Evolutionary conservation across 1,284 basidiomycete species (phyloP).

Genomic region (Puccinia triticina): DNA sequence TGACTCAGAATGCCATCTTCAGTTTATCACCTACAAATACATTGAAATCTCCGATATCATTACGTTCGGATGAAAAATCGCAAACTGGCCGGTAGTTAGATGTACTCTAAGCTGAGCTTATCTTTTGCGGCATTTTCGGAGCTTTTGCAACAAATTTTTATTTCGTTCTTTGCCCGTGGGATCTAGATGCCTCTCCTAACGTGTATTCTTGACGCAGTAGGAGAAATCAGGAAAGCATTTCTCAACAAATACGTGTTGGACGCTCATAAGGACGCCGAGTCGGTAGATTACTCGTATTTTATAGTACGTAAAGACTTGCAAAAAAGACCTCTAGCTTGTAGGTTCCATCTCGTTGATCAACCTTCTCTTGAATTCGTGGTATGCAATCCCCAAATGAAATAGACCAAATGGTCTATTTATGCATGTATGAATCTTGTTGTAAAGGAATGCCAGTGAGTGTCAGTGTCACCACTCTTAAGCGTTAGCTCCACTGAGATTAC

Average conservation of each 20-base stretch:
- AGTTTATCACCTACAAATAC: too few species aligned
- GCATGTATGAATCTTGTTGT: neutral
- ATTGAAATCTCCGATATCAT: too few species aligned
- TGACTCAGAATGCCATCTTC: neutral
- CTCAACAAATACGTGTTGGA: neutral
- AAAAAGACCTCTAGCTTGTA: neutral
- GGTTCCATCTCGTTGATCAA: neutral
- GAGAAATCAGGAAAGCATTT: neutral
- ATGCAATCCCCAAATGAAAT: neutral
- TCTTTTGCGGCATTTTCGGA: neutral
- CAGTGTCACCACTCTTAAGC: neutral
- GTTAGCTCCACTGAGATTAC: slow-evolving; percentile 2
- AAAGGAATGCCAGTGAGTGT: too few species aligned
- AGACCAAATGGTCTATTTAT: neutral
- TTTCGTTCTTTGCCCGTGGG: neutral
- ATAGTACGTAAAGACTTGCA: neutral
- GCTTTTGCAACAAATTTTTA: neutral
- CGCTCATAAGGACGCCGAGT: neutral
- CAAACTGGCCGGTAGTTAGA: neutral
- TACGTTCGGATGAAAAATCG: neutral
- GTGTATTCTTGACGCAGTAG: neutral
- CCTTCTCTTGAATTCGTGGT: neutral
- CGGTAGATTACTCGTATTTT: neutral
- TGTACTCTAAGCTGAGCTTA: neutral
- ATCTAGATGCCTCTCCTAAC: neutral